phyloP scores from a whole-genome alignment of 2,329 filamentous ascomycete species.

The Claviceps spartinae region DNA sequence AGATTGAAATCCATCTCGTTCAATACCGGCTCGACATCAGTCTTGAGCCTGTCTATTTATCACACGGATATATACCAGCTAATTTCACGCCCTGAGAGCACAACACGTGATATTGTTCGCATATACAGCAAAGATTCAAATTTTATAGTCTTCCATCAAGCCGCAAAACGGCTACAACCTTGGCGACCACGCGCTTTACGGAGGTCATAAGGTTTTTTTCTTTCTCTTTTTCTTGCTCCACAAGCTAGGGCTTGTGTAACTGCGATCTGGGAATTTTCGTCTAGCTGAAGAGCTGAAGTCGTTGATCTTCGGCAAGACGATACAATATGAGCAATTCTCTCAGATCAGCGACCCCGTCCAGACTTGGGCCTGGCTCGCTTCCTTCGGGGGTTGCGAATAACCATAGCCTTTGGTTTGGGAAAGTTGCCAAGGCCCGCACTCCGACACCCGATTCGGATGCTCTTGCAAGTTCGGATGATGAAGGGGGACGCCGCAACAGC shows the following conservation, averaged over 20 bases:
- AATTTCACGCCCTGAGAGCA: slow-evolving; percentile 9
- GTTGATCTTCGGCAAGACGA: neutral
- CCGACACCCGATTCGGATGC: slow-evolving; percentile 92
- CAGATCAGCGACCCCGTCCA: slow-evolving; percentile 37
- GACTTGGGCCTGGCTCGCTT: slow-evolving; percentile 34
- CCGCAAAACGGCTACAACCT: neutral
- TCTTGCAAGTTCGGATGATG: slow-evolving; percentile 87
- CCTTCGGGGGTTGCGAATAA: slow-evolving; percentile 38
- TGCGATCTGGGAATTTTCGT: neutral
- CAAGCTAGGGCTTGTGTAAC: neutral
- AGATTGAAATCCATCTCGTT: neutral
- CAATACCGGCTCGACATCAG: neutral
- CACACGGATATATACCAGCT: neutral
- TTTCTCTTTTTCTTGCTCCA: neutral
- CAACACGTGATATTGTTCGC: too few relatives aligned
- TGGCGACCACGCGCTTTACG: neutral
- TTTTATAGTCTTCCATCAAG: neutral
- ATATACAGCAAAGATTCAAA: neutral
- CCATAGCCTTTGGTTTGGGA: slow-evolving; percentile 57
- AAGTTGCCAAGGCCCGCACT: slow-evolving; percentile 57
- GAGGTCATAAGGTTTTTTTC: too few relatives aligned
- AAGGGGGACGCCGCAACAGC: slow-evolving; percentile 55
- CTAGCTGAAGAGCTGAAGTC: neutral
- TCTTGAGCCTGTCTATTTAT: neutral
- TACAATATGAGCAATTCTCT: slow-evolving; percentile 35